These are phyloP conservation scores for Myochromella boudieri DNA, from an alignment of 768 basidiomycete species.

Conservation along the genomic window DNA sequence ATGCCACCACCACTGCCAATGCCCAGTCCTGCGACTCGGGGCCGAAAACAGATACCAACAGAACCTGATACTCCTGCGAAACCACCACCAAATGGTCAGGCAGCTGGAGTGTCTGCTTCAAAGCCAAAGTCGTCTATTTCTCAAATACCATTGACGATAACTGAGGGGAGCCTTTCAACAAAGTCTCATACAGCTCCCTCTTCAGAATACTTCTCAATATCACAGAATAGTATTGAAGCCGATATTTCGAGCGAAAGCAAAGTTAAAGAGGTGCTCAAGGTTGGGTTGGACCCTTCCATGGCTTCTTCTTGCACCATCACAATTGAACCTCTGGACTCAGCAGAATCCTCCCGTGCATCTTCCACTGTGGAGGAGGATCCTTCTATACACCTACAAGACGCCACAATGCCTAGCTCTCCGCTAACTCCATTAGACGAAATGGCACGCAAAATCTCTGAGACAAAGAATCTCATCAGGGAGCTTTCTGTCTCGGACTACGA, in stretches of 20 bases:
- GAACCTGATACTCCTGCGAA: not conserved
- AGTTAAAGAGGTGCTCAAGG: conserved; percentile 24
- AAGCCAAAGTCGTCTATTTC: not conserved
- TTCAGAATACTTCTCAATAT: not conserved
- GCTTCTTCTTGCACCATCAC: conserved; percentile 29
- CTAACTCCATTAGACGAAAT: conserved; percentile 18
- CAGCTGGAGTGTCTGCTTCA: no score
- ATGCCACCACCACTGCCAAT: conserved; percentile 33
- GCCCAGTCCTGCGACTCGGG: conserved; percentile 12
- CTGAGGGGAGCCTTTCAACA: conserved; percentile 3
- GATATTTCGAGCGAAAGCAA: conserved; percentile 28
- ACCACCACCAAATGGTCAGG: conserved; percentile 1
- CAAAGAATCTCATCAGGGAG: not conserved
- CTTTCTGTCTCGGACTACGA: conserved; percentile 12
- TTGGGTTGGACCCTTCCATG: conserved; percentile 19
- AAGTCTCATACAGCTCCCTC: not conserved
- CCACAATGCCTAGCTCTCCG: conserved; percentile 7
- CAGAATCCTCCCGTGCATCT: conserved; percentile 1
- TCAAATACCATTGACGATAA: not conserved
- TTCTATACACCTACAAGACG: conserved; percentile 1
- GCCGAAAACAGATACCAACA: conserved; percentile 4
- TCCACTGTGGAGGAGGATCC: not conserved
- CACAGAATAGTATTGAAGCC: not conserved
- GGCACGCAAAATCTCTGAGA: not conserved
- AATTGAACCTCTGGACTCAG: conserved; percentile 8